A percentile compares a stretch with the other conserved stretches of the same genome.
These are phyloP conservation scores for Dichomitus squalens DNA, from an alignment of 1,284 basidiomycete genomes.

Conservation along the genomic window DNA sequence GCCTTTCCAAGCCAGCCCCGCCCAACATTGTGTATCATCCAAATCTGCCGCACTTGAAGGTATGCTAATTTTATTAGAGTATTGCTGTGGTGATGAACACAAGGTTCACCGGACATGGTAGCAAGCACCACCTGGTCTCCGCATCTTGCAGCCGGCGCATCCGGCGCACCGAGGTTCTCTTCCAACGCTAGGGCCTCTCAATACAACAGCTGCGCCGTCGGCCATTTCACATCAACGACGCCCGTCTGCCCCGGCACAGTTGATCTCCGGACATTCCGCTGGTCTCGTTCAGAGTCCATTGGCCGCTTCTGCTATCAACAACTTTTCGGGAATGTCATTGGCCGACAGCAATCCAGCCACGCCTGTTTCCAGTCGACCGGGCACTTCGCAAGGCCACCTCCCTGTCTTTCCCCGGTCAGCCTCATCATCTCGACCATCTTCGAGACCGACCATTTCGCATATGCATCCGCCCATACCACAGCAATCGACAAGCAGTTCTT, in stretches of 20 bases:
- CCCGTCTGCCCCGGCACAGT: constrained; percentile 10
- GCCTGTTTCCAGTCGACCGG: constrained; percentile 8
- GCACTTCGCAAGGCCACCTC: neutral
- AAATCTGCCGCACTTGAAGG: neutral
- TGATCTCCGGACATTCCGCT: neutral
- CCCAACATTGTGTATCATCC: neutral
- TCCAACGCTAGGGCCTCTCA: constrained; percentile 2
- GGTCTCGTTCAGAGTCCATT: constrained; percentile 4
- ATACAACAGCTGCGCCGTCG: constrained; percentile 3
- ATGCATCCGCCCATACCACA: neutral
- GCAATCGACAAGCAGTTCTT: constrained; percentile 9
- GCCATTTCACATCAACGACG: constrained; percentile 9
- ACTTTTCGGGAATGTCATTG: constrained; percentile 14
- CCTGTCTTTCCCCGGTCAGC: neutral
- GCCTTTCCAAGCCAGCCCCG: neutral
- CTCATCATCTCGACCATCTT: neutral
- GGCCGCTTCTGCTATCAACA: constrained; percentile 10
- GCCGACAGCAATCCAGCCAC: constrained; percentile 9
- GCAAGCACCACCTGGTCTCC: neutral
- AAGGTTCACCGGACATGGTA: neutral
- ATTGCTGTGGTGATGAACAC: neutral
- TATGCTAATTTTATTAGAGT: no score
- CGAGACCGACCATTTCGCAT: constrained; percentile 1
- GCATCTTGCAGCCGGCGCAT: neutral
- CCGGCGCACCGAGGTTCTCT: constrained; percentile 3